phyloP scores from a whole-genome alignment of 768 basidiomycete species.

The Tulasnella sp. region DNA sequence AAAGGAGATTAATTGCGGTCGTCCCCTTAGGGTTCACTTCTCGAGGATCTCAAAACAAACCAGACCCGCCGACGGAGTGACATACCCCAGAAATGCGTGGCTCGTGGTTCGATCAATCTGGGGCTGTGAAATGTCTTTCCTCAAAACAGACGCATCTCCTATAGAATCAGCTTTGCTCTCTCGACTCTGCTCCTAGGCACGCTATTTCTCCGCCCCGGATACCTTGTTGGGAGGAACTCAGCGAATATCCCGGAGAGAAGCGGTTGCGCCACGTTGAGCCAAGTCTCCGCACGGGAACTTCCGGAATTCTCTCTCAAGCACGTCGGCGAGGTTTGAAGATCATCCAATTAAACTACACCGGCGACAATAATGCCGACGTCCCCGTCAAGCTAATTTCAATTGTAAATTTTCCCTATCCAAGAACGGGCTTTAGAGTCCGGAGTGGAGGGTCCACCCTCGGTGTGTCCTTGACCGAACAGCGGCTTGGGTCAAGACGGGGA shows the following conservation, averaged over 20 bases:
- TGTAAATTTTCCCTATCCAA: not conserved
- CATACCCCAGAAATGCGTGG: no score
- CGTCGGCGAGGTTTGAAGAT: not conserved
- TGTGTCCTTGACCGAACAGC: not conserved
- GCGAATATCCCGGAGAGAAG: not conserved
- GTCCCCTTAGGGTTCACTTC: no score
- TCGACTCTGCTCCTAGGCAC: not conserved
- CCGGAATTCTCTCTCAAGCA: not conserved
- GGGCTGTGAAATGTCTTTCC: not conserved
- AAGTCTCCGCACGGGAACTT: not conserved
- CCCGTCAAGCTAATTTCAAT: not conserved
- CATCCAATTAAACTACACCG: not conserved
- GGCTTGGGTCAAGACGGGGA: not conserved
- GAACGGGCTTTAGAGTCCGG: not conserved
- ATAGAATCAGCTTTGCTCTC: no score
- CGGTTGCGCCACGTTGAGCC: not conserved
- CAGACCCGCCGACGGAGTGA: no score
- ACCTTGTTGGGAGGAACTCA: not conserved
- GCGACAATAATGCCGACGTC: not conserved
- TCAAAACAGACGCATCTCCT: not conserved
- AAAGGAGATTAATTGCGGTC: no score
- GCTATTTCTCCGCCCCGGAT: not conserved
- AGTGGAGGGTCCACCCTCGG: not conserved
- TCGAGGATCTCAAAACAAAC: no score
- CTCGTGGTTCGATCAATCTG: no score